Percentiles rank a stretch among this genome's conserved stretches.
Evolutionary conservation across 495 filamentous ascomycete species (phyloP).

Genomic region (Melanomma pulvis-pyrius): DNA sequence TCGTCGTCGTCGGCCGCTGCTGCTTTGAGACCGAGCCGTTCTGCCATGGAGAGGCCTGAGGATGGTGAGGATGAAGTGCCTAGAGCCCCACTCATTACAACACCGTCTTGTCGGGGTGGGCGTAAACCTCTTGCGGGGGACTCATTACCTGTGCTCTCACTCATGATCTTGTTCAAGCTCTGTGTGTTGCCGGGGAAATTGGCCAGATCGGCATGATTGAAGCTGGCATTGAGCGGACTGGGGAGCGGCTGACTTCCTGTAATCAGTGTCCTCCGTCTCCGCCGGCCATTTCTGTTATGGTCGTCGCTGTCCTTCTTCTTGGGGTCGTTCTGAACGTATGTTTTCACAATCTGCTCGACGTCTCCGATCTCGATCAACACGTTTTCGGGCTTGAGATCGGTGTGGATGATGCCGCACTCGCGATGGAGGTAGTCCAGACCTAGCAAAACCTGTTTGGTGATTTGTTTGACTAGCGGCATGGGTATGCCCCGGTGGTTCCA

Average conservation of each 20-base stretch:
- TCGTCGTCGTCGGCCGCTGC: constrained; percentile 59
- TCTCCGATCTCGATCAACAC: constrained; percentile 99
- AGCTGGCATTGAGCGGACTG: constrained; percentile 90
- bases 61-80: constrained; percentile 37
- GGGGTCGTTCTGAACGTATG: constrained; percentile 83
- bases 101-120: constrained; percentile 36
- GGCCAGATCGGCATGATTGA: constrained; percentile 71
- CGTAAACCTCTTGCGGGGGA: constrained; percentile 38
- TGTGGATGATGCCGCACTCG: constrained; percentile 99
- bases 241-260: constrained; percentile 96
- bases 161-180: constrained; percentile 79
- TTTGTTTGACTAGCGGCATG: constrained; percentile 94
- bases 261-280: constrained; percentile 89
- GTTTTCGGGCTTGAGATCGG: constrained; percentile 96
- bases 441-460: constrained; percentile 95
- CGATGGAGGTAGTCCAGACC: constrained; percentile 95
- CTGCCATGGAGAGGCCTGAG: constrained; percentile 58
- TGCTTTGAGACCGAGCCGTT: constrained; percentile 63
- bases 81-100: constrained; percentile 55
- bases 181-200: constrained; percentile 67
- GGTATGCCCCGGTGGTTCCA: constrained; percentile 98
- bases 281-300: constrained; percentile 81
- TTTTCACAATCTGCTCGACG: constrained; percentile 94
- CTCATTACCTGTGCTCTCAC: constrained; percentile 66
- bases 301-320: constrained; percentile 74